These are phyloP conservation scores for Apiospora kogelbergensis DNA, from an alignment of 2,329 filamentous ascomycete genomes.

Conservation along the genomic window DNA sequence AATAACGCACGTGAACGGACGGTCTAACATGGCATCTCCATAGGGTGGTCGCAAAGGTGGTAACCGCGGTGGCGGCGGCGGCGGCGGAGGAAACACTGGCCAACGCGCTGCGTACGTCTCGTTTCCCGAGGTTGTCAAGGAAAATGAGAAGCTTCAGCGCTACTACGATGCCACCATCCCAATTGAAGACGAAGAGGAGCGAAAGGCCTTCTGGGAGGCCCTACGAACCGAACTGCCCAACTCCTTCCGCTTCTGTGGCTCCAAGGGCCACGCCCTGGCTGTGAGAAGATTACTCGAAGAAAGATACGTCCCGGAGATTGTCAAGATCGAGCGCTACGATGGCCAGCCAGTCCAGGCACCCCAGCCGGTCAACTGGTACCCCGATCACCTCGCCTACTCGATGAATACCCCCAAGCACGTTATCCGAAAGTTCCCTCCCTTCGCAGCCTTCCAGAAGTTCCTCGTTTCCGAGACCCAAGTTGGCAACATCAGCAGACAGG, in stretches of 20 bases:
- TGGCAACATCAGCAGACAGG: slow-evolving; percentile 95
- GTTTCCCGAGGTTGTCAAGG: slow-evolving; percentile 67
- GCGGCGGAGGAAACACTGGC: slow-evolving; percentile 43
- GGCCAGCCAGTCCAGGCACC: slow-evolving; percentile 81
- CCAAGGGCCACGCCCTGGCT: slow-evolving; percentile 89
- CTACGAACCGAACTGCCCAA: slow-evolving; percentile 87
- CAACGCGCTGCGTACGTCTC: slow-evolving; percentile 37
- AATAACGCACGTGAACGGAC: background rate
- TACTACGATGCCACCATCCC: slow-evolving; percentile 82
- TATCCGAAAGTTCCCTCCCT: slow-evolving; percentile 88
- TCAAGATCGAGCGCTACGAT: slow-evolving; percentile 78
- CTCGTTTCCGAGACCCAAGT: slow-evolving; percentile 95
- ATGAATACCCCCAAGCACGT: slow-evolving; percentile 99
- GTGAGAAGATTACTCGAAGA: slow-evolving; percentile 87
- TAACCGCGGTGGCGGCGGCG: slow-evolving; percentile 29
- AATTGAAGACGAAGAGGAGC: slow-evolving; percentile 80
- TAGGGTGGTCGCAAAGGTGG: slow-evolving; percentile 33
- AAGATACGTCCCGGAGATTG: slow-evolving; percentile 88
- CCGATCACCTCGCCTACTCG: slow-evolving; percentile 91
- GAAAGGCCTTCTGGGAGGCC: slow-evolving; percentile 78
- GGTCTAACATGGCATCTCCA: slow-evolving; percentile 26
- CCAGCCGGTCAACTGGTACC: slow-evolving; percentile 84
- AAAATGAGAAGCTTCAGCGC: slow-evolving; percentile 80
- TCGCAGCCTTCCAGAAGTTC: slow-evolving; percentile 95
- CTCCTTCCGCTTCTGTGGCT: slow-evolving; percentile 96